Conservation (phyloP, 2,329 filamentous ascomycete genomes). For the Blastomyces emzantsi region DNA sequence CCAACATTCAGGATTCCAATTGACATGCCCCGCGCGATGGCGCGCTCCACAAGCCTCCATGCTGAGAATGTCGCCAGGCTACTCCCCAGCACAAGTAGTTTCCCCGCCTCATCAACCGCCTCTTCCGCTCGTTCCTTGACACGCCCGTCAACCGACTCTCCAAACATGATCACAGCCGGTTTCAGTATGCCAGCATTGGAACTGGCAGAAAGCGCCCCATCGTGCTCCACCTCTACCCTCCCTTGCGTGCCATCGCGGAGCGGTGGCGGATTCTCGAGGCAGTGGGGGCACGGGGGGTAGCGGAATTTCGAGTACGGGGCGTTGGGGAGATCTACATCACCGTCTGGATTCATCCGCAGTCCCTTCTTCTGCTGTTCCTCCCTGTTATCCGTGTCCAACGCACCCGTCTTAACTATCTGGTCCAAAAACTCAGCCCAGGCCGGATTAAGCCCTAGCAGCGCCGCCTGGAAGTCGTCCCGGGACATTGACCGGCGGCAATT, state of each 20-base stretch:
- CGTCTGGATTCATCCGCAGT: slow-evolving; percentile 82
- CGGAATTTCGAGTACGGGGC: slow-evolving; percentile 84
- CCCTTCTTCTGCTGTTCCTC: slow-evolving; percentile 58
- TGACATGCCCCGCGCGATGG: slow-evolving; percentile 71
- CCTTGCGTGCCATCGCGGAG: slow-evolving; percentile 47
- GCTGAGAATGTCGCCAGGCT: slow-evolving; percentile 93
- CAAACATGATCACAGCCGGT: slow-evolving; percentile 93
- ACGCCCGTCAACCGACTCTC: slow-evolving; percentile 64
- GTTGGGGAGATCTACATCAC: slow-evolving; percentile 81
- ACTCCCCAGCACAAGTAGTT: slow-evolving; percentile 73
- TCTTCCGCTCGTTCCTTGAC: slow-evolving; percentile 71
- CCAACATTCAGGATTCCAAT: slow-evolving; percentile 77
- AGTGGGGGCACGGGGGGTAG: slow-evolving; percentile 81
- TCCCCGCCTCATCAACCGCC: slow-evolving; percentile 66
- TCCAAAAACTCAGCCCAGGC: slow-evolving; percentile 70
- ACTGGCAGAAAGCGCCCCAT: slow-evolving; percentile 64
- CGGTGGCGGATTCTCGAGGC: slow-evolving; percentile 55
- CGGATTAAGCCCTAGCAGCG: slow-evolving; percentile 72
- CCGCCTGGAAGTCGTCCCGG: slow-evolving; percentile 64
- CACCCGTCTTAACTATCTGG: slow-evolving; percentile 62
- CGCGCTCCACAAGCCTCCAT: slow-evolving; percentile 78
- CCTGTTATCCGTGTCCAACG: slow-evolving; percentile 68
- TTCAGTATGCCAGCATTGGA: slow-evolving; percentile 75
- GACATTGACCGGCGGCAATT: slow-evolving; percentile 65
- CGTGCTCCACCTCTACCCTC: slow-evolving; percentile 60